Base-by-base conservation (phyloP, 306 rosid genomes). In the Adenanthera pavonina region DNA sequence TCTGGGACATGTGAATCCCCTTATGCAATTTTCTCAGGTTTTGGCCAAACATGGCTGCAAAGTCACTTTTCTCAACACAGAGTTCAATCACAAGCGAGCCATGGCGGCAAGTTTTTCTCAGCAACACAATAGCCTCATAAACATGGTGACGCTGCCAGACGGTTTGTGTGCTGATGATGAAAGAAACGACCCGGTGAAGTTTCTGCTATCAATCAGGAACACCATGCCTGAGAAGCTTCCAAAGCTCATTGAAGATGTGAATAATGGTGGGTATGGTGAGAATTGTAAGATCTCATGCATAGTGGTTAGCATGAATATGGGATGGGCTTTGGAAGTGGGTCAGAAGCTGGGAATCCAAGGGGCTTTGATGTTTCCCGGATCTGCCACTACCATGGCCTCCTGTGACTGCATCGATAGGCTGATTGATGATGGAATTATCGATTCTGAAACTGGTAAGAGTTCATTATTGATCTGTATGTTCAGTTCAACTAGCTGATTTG, bases 11-110 rank as follows among this genome's bases (percentile, higher is more conserved):
- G 56, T 51, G 56, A 15, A 51, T 51, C 56, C 56, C 5, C 56
- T 51, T 5, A 51, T 51, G 56, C 56, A 51, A 7, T 51, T 59
- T 15, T 59, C 65, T 59, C 38, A 59, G 5, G 36, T 59, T 59
- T 20, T 59, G 13, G 65, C 65, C 65, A 59, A 25, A 59, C 38
- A 59, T 8, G 65, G 65, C 6, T 59, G 65, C 65, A 59, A 59
- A 15, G 38, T 59, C 65, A 59, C 65, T 59, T 59, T 59, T 59
- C 65, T 59, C 6, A 59, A 59, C 65, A 59, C 65, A 20, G 15
- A 59, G 36, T 59, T 4, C 5, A 59, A 15, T 12, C 65, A 25
- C 4, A 20, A 59, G 65, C 65, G 15, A 59, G 38, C 16, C 36
- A 59, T 6, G 36, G 65, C 65, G 2, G 1, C 4, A 19, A 17